These are phyloP conservation scores for Kurtzmaniella quercitrusa DNA, from an alignment of 1,139 yeast genomes.

Conservation along the genomic window DNA sequence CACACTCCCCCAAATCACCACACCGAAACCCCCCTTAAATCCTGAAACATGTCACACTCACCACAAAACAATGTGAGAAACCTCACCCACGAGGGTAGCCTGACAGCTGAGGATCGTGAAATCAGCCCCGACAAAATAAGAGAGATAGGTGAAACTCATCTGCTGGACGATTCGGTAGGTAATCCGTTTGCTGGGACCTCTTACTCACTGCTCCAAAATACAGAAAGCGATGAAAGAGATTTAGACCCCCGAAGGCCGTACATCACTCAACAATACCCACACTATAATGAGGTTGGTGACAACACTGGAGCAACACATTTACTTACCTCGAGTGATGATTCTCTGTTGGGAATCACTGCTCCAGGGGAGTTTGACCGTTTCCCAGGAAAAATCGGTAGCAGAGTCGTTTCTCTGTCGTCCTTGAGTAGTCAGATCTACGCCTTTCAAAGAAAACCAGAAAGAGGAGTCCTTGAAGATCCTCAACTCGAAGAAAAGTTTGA, in stretches of 20 bases:
- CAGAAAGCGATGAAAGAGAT: not conserved
- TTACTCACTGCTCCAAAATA: not conserved
- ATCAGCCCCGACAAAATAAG: not conserved
- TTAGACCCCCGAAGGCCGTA: not conserved
- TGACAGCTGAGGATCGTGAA: not conserved
- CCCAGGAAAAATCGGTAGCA: constrained; percentile 21
- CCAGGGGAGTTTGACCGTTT: constrained; percentile 23
- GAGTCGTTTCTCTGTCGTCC: constrained; percentile 26
- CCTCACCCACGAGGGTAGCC: not conserved
- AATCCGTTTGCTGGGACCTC: not conserved
- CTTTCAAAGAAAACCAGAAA: not conserved
- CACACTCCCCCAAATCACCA: not conserved
- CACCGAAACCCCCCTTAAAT: no score
- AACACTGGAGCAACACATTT: constrained; percentile 15
- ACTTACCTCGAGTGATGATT: constrained; percentile 10
- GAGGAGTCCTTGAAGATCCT: not conserved
- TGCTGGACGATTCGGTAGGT: not conserved
- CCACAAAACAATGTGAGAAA: not conserved
- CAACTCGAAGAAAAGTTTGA: constrained; percentile 18
- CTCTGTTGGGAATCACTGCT: constrained; percentile 5
- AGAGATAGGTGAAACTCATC: not conserved
- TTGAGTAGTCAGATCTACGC: constrained; percentile 16
- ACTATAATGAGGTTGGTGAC: constrained; percentile 6
- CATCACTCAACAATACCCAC: not conserved
- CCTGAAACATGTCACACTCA: not conserved